Conservation (phyloP, 2,329 filamentous ascomycete species). For the Claviceps pusilla region DNA sequence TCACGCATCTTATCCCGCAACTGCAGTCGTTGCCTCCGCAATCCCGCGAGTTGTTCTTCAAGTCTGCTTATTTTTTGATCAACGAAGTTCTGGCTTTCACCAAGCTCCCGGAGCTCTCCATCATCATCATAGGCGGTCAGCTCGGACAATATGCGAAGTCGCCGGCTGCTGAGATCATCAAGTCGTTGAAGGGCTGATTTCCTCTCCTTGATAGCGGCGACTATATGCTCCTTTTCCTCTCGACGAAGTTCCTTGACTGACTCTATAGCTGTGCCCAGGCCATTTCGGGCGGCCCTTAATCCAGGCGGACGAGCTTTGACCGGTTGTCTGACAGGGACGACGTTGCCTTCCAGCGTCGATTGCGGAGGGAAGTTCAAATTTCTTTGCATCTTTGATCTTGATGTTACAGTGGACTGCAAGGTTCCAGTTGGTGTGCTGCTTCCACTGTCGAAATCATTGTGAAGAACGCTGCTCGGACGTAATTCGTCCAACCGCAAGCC, state of each 20-base stretch:
- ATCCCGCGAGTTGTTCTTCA: constrained; percentile 45
- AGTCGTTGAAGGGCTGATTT: constrained; percentile 44
- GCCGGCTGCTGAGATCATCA: constrained; percentile 34
- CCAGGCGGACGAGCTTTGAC: constrained; percentile 33
- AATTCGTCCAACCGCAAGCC: constrained; percentile 16
- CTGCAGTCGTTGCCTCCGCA: constrained; percentile 45
- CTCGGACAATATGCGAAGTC: constrained; percentile 33
- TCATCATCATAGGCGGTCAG: constrained; percentile 39
- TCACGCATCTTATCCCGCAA: constrained; percentile 46
- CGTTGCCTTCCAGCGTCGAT: constrained; percentile 27
- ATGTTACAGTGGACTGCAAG: constrained; percentile 24
- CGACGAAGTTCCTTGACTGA: constrained; percentile 50
- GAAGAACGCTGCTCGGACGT: constrained; percentile 9
- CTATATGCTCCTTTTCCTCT: constrained; percentile 50
- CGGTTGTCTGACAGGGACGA: constrained; percentile 48
- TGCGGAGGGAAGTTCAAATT: constrained; percentile 27
- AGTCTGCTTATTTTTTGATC: constrained; percentile 50
- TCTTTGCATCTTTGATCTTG: constrained; percentile 24
- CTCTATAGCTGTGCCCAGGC: constrained; percentile 47
- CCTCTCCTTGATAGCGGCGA: constrained; percentile 39
- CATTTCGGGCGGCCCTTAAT: constrained; percentile 47
- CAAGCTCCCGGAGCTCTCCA: constrained; percentile 44
- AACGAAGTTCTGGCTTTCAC: constrained; percentile 36
- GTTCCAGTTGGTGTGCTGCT: constrained; percentile 27
- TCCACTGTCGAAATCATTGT: constrained; percentile 24